These are phyloP conservation scores for Alternaria rosae DNA, from an alignment of 2,329 filamentous ascomycete species.

Conservation along the genomic window DNA sequence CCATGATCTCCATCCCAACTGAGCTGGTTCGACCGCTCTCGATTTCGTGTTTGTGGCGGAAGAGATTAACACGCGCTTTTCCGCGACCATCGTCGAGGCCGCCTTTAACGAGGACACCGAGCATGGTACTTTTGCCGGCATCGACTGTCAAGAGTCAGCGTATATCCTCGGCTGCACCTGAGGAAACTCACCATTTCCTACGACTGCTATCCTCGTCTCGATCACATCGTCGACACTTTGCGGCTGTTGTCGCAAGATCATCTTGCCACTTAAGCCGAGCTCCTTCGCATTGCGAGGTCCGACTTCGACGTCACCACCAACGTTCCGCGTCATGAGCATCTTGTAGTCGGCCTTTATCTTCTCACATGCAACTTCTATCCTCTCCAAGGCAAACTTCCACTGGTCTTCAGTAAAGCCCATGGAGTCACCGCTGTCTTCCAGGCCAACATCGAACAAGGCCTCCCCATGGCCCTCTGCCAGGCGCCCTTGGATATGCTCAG, in stretches of 20 bases:
- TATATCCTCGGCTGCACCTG: background rate
- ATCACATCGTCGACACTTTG: constrained; percentile 83
- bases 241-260: constrained; percentile 80
- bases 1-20: constrained; percentile 97
- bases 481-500: constrained; percentile 70
- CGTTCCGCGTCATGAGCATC: constrained; percentile 87
- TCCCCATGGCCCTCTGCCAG: constrained; percentile 83
- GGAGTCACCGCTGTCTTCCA: constrained; percentile 86
- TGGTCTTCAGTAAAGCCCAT: constrained; percentile 78
- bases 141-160: constrained; percentile 67
- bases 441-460: constrained; percentile 87
- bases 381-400: constrained; percentile 75
- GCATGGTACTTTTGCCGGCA: constrained; percentile 94
- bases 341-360: constrained; percentile 76
- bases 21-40: constrained; percentile 95
- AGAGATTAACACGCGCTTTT: constrained; percentile 92
- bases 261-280: constrained; percentile 80
- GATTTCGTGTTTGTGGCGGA: constrained; percentile 97
- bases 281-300: constrained; percentile 70
- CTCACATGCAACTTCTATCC: constrained; percentile 71
- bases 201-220: constrained; percentile 94
- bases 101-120: constrained; percentile 95
- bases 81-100: constrained; percentile 93
- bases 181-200: constrained; percentile 79
- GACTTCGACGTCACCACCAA: constrained; percentile 78